Conservation (phyloP, 805 yeast species). For the Kodamaea fukazawae region DNA sequence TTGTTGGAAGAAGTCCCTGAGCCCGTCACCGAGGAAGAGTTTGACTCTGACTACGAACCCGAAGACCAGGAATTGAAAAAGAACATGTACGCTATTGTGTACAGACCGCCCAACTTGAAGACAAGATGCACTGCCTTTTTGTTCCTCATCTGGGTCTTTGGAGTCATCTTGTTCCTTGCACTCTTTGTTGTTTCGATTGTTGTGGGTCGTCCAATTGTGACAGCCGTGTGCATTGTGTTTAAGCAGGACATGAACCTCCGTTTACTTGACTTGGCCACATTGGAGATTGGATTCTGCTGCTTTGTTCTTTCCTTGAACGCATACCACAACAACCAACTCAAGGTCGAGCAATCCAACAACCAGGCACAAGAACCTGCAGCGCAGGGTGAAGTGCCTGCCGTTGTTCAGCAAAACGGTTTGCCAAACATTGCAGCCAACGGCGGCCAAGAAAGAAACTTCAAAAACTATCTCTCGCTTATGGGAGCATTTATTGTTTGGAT, state of each 20-base stretch:
- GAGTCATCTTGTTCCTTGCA: constrained; percentile 28
- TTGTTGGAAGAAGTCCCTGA: constrained; percentile 31
- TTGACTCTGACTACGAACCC: constrained; percentile 38
- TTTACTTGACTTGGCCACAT: constrained; percentile 2
- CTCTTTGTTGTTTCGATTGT: constrained; percentile 22
- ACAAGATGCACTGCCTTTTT: constrained; percentile 52
- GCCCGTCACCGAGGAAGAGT: constrained; percentile 35
- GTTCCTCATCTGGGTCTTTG: constrained; percentile 47
- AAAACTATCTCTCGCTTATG: background rate
- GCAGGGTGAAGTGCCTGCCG: background rate
- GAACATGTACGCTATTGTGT: constrained; percentile 66
- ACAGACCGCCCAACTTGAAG: constrained; percentile 78
- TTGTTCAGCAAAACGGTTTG: background rate
- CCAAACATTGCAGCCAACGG: background rate
- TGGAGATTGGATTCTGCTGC: constrained; percentile 1
- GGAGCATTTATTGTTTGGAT: constrained; percentile 1
- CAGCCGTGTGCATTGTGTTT: constrained; percentile 5
- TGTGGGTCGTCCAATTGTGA: constrained; percentile 23
- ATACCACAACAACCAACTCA: background rate
- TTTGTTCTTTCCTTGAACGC: background rate
- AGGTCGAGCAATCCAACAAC: too few relatives aligned
- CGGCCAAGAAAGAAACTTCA: background rate
- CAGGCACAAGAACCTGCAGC: background rate
- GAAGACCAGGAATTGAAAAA: constrained; percentile 31
- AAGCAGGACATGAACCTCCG: background rate